Conservation (phyloP, 495 filamentous ascomycete genomes). For the Neurospora sublineolata region DNA sequence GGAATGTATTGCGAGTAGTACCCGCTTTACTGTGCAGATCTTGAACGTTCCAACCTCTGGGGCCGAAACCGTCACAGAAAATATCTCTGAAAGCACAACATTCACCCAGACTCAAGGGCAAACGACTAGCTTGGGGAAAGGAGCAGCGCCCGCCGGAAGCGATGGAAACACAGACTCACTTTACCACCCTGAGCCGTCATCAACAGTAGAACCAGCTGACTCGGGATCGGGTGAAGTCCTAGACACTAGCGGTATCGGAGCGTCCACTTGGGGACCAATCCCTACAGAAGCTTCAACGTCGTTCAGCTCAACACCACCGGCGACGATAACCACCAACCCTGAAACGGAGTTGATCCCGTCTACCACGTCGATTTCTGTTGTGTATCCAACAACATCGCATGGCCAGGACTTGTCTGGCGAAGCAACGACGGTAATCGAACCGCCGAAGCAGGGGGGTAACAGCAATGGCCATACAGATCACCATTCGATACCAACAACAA, state of each 20-base stretch:
- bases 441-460: not conserved
- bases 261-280: not conserved
- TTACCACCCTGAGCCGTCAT: not conserved
- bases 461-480: not conserved
- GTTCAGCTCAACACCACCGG: not conserved
- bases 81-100: not conserved
- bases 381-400: not conserved
- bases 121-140: not conserved
- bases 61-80: not conserved
- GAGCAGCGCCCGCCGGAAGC: not conserved
- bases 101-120: not conserved
- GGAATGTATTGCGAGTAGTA: not conserved
- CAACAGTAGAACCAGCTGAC: not conserved
- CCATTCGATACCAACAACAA: not conserved
- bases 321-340: not conserved
- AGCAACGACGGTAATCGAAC: not conserved
- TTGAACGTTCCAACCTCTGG: not conserved
- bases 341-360: not conserved
- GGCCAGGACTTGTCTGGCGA: not conserved
- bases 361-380: not conserved
- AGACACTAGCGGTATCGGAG: not conserved
- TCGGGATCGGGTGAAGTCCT: not conserved
- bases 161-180: not conserved
- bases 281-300: not conserved
- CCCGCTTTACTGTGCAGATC: not conserved